Evolutionary conservation across 805 yeast genomes (phyloP).

Genomic region (Jamesozyma jinghongensis): DNA sequence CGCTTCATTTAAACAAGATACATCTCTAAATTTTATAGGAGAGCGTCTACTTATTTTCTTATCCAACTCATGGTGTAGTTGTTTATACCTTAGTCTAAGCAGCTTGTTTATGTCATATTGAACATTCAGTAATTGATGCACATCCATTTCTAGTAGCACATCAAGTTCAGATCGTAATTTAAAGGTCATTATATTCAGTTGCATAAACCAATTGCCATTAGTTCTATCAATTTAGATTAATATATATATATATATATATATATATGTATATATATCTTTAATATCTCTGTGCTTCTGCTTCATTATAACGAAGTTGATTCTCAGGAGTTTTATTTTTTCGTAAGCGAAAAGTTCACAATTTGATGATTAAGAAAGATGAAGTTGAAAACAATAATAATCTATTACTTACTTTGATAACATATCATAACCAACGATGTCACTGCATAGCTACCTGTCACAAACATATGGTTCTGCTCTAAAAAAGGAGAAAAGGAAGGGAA

Average conservation of each 20-base stretch:
- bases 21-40: too few relatives aligned
- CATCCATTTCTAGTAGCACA: slow-evolving; percentile 10
- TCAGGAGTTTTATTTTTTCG: too few relatives aligned
- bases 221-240: too few relatives aligned
- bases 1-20: too few relatives aligned
- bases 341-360: too few relatives aligned
- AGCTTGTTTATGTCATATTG: slow-evolving; percentile 17
- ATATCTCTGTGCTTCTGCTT: too few relatives aligned
- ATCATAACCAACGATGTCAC: slow-evolving; percentile 29
- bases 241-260: too few relatives aligned
- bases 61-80: slow-evolving; percentile 1
- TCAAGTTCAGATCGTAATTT: slow-evolving; percentile 5
- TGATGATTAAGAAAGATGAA: too few relatives aligned
- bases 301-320: too few relatives aligned
- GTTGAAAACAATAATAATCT: not conserved
- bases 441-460: slow-evolving; percentile 39
- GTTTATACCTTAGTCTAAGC: slow-evolving; percentile 7
- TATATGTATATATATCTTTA: too few relatives aligned
- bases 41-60: not conserved
- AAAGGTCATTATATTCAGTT: not conserved
- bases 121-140: slow-evolving; percentile 16
- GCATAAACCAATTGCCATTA: too few relatives aligned
- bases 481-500: slow-evolving; percentile 21
- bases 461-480: slow-evolving; percentile 33
- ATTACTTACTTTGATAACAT: not conserved